These are phyloP conservation scores for Polysphondylium violaceum DNA, from an alignment of 78 protist species.

Conservation along the genomic window DNA sequence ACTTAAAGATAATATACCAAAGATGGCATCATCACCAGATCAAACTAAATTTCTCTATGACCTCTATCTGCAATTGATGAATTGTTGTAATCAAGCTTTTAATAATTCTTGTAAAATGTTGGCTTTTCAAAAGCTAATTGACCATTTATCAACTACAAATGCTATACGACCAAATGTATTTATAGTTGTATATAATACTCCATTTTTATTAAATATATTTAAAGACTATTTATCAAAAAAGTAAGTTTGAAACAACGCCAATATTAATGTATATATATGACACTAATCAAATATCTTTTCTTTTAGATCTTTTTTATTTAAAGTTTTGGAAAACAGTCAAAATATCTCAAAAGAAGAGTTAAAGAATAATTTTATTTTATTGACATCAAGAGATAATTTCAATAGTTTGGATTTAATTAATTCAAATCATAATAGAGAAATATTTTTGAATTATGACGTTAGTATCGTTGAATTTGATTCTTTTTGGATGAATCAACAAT, in stretches of 20 bases:
- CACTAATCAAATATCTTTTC: no score
- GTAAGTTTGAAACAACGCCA: not conserved
- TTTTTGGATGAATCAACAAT: conserved; percentile 7
- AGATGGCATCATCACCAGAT: conserved; percentile 14
- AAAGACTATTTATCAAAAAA: conserved; percentile 16
- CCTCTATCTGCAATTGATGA: not conserved
- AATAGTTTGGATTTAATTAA: no score
- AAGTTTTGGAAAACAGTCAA: no score
- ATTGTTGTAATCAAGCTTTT: conserved; percentile 19
- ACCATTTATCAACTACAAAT: not conserved
- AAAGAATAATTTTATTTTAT: no score
- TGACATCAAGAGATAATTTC: no score
- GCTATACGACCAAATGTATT: not conserved
- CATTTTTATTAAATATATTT: not conserved
- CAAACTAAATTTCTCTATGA: conserved; percentile 19
- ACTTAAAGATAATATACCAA: conserved; percentile 44
- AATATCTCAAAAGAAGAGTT: no score
- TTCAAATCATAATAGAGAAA: no score
- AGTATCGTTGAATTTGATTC: conserved; percentile 28
- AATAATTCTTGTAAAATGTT: conserved; percentile 8
- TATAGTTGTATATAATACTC: not conserved
- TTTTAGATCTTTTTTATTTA: no score
- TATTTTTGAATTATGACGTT: no score
- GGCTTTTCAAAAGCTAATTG: not conserved
- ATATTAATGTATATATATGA: no score